Base-by-base conservation (phyloP, 805 yeast genomes). In the Candida lessepsii region DNA sequence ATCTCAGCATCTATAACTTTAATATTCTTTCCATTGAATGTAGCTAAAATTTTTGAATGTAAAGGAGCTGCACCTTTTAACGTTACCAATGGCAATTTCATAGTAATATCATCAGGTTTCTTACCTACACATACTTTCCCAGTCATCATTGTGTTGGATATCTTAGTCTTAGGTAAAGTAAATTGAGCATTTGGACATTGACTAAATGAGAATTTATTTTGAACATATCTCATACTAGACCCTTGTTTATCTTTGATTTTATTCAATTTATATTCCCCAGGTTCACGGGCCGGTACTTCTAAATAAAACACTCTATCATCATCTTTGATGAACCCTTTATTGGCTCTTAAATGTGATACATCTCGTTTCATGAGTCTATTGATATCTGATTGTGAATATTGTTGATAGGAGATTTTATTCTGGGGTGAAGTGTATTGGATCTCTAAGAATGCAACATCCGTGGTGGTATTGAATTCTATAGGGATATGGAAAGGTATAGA, bases 41-140 rank as follows among this genome's bases (percentile, higher is more conserved):
- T 53, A 2, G 61, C 44, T 5, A 52, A 52, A 9, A 68, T 48
- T 35, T 56, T 54, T 8, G 61, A 52, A 9, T 45, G 50, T 9
- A 63, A 41, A 0, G 99, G 98, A 1, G 91, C 82, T 2, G 88
- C 85, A 39, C 98, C 97, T 14, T 67, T 61, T 1, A 82, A 75
- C 2, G 73, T 66, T 23, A 91, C 70, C 16, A 68, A 55, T 0
- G 75, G 75, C n/a, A 67, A 53, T 31, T 40, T 45, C 39, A 37
- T 34, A 10, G 58, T 47, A 14, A 57, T 58, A 16, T 72, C 62
- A 48, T 80, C 86, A 3, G 58, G 37, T 13, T 72, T 78, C 7
- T 39, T 35, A 2, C 58, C 52, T 4, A 80, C 63, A 65, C 98
- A 93, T 47, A 75, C 71, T 50, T 81, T 78, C 24, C 50, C 55